A percentile compares a stretch with the other conserved stretches of the same genome.
Evolutionary conservation across 805 yeast species (phyloP).

Genomic region (Candida tammaniensis): DNA sequence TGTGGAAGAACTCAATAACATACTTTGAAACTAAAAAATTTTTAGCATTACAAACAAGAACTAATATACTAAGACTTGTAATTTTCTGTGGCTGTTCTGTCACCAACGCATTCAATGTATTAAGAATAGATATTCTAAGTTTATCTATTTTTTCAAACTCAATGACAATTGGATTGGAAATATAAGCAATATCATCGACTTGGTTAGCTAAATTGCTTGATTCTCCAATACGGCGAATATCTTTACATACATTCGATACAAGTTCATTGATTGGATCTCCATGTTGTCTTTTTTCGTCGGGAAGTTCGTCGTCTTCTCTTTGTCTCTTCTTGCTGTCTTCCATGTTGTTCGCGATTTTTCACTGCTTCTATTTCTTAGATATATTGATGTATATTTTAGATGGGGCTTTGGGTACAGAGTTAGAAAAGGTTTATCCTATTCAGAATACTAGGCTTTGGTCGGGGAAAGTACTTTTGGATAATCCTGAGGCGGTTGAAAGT

Average conservation of each 20-base stretch:
- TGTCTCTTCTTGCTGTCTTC: conserved; percentile 11
- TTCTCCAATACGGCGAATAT: conserved; percentile 43
- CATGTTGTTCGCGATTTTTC: conserved; percentile 5
- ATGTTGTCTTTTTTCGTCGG: conserved; percentile 36
- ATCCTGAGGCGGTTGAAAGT: conserved; percentile 42
- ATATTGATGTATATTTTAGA: conserved; percentile 32
- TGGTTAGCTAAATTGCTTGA: conserved; percentile 37
- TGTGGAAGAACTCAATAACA: conserved; percentile 66
- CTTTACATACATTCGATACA: conserved; percentile 43
- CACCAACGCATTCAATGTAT: conserved; percentile 65
- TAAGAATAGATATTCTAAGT: conserved; percentile 56
- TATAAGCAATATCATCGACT: conserved; percentile 56
- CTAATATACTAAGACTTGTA: conserved; percentile 63
- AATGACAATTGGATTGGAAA: conserved; percentile 62
- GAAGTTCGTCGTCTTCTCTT: conserved; percentile 19
- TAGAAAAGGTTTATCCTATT: conserved; percentile 46
- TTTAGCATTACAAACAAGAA: conserved; percentile 63
- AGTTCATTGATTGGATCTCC: conserved; percentile 41
- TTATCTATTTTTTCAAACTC: conserved; percentile 63
- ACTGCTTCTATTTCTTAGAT: neutral
- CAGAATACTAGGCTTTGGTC: conserved; percentile 52
- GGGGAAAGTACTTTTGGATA: conserved; percentile 46
- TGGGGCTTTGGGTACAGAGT: conserved; percentile 67
- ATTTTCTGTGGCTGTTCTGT: conserved; percentile 91
- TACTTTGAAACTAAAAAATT: conserved; percentile 65